Conservation (phyloP, 331 rosid species). For the Cydonia oblonga region DNA sequence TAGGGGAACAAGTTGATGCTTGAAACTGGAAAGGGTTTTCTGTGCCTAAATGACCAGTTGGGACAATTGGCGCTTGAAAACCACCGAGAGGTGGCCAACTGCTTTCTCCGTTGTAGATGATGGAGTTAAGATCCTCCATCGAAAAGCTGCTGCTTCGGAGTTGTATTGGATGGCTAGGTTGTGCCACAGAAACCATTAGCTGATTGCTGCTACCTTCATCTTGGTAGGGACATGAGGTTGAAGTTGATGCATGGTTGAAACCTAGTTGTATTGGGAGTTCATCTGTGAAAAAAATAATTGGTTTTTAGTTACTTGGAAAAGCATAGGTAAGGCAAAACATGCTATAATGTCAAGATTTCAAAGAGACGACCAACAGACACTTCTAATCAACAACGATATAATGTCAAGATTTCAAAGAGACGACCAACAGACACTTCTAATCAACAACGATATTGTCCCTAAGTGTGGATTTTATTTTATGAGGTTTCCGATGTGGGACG, state of each 20-base stretch:
- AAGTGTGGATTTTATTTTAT: not conserved
- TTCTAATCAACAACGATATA: no score
- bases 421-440: no score
- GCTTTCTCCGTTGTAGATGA: not conserved
- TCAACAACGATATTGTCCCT: not conserved
- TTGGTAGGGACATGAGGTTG: slow-evolving; percentile 19
- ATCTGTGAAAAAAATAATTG: slow-evolving; percentile 6
- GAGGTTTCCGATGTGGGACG: not conserved
- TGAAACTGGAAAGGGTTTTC: slow-evolving; percentile 7
- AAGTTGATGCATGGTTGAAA: slow-evolving; percentile 4
- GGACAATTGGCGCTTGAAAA: not conserved
- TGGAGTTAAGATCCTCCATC: slow-evolving; percentile 14
- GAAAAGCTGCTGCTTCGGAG: slow-evolving; percentile 2
- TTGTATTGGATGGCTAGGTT: not conserved
- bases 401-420: not conserved
- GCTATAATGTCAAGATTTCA: not conserved
- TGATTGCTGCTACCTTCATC: slow-evolving; percentile 13
- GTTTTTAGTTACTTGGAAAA: not conserved
- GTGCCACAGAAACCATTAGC: not conserved
- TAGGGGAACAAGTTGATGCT: slow-evolving; percentile 10
- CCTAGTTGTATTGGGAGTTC: not conserved
- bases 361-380: no score
- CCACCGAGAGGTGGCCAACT: not conserved
- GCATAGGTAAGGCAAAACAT: not conserved
- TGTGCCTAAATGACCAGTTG: not conserved